Evolutionary conservation across 1,139 yeast species (phyloP).

Genomic region (Nakaseomyces sp.): DNA sequence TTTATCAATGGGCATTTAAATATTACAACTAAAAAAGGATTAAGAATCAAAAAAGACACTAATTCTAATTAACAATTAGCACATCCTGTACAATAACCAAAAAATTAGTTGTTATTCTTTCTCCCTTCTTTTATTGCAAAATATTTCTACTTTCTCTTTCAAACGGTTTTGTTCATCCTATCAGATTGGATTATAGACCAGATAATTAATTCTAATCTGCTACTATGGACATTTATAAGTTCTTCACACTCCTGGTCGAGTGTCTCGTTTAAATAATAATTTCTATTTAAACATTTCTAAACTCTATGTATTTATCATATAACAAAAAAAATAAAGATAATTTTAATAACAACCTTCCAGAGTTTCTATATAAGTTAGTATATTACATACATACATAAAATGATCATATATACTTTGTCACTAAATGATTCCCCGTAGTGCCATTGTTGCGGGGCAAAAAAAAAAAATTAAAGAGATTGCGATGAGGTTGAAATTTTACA

Average conservation of each 20-base stretch:
- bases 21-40: neutral
- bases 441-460: neutral
- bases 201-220: neutral
- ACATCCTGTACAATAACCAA: constrained; percentile 3
- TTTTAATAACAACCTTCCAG: no score
- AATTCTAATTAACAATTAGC: neutral
- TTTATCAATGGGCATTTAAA: neutral
- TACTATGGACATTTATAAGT: neutral
- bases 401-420: no score
- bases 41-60: neutral
- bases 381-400: no score
- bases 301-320: neutral
- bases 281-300: neutral
- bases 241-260: constrained; percentile 2
- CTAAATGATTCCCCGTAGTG: no score
- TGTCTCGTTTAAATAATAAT: neutral
- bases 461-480: neutral
- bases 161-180: neutral
- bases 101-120: neutral
- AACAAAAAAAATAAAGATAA: neutral
- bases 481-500: neutral
- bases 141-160: neutral
- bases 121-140: neutral
- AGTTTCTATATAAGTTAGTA: no score
- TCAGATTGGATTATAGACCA: neutral